Conservation (phyloP, 2,329 filamentous ascomycete genomes). For the Aspergillus sp. region DNA sequence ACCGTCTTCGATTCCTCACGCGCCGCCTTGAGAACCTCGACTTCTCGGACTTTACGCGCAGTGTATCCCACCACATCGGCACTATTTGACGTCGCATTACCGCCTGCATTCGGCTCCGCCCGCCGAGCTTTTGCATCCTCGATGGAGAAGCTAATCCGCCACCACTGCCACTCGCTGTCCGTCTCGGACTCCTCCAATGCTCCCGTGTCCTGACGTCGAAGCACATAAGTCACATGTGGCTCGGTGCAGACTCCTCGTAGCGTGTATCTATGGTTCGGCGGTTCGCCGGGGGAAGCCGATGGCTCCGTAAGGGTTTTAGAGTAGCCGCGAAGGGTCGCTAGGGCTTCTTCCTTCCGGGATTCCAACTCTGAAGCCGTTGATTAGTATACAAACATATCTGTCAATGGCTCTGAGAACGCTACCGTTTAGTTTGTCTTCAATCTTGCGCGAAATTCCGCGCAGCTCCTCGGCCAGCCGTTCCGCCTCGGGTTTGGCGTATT, state of each 20-base stretch:
- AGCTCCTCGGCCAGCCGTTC: slow-evolving; percentile 36
- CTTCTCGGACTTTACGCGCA: slow-evolving; percentile 46
- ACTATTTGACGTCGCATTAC: slow-evolving; percentile 22
- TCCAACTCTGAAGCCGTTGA: slow-evolving; percentile 41
- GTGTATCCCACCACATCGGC: slow-evolving; percentile 42
- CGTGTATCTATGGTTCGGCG: slow-evolving; percentile 51
- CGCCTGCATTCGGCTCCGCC: slow-evolving; percentile 24
- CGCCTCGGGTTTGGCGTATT: slow-evolving; percentile 20
- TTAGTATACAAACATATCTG: neutral
- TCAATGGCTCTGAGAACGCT: slow-evolving; percentile 1
- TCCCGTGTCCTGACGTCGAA: slow-evolving; percentile 31
- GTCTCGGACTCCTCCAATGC: slow-evolving; percentile 19
- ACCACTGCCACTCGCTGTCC: slow-evolving; percentile 51
- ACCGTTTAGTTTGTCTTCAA: slow-evolving; percentile 43
- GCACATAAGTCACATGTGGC: slow-evolving; percentile 57
- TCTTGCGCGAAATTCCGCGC: slow-evolving; percentile 34
- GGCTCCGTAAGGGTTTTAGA: slow-evolving; percentile 49
- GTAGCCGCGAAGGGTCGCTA: slow-evolving; percentile 43
- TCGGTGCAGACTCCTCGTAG: slow-evolving; percentile 60
- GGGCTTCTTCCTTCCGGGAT: slow-evolving; percentile 40
- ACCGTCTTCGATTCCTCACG: slow-evolving; percentile 52
- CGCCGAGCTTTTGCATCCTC: slow-evolving; percentile 41
- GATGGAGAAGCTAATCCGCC: slow-evolving; percentile 54
- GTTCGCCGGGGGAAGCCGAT: slow-evolving; percentile 39
- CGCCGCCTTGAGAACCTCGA: slow-evolving; percentile 56